These are phyloP conservation scores for Byssothecium circinans DNA, from an alignment of 2,329 filamentous ascomycete genomes.

Conservation along the genomic window DNA sequence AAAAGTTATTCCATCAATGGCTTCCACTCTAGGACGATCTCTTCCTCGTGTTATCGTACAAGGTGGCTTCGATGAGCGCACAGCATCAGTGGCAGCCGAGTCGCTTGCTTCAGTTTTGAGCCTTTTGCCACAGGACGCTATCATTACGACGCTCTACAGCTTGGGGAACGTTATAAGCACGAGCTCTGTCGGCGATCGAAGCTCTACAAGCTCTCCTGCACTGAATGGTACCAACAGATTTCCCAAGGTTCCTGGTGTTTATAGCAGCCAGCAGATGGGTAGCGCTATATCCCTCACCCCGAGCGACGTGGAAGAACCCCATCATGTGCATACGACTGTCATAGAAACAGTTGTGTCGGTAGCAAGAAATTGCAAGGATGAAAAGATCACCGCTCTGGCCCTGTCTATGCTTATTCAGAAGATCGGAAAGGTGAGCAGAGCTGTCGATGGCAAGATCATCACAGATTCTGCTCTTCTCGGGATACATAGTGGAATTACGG, in stretches of 20 bases:
- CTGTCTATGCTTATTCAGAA: conserved; percentile 98
- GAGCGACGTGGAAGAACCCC: conserved; percentile 76
- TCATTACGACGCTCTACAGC: conserved; percentile 94
- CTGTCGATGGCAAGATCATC: conserved; percentile 83
- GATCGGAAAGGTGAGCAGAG: conserved; percentile 76
- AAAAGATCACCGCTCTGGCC: conserved; percentile 89
- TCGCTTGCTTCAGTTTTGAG: conserved; percentile 81
- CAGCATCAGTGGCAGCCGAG: conserved; percentile 76
- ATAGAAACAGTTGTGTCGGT: conserved; percentile 95
- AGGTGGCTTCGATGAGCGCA: conserved; percentile 68
- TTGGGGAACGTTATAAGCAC: conserved; percentile 93
- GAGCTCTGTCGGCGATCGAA: conserved; percentile 57
- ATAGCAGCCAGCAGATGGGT: conserved; percentile 56
- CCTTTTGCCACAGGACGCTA: conserved; percentile 83
- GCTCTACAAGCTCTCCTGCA: conserved; percentile 47
- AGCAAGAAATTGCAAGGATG: conserved; percentile 76
- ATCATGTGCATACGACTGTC: conserved; percentile 79
- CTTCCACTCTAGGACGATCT: conserved; percentile 74
- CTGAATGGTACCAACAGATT: conserved; percentile 55
- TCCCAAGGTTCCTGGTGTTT: conserved; percentile 39
- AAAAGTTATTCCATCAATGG: conserved; percentile 70
- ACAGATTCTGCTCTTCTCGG: conserved; percentile 78
- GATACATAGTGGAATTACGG: conserved; percentile 73
- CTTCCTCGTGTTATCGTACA: conserved; percentile 88
- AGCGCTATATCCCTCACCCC: conserved; percentile 79